phyloP scores from a whole-genome alignment of 139 green algal genomes.

The Chara braunii region DNA sequence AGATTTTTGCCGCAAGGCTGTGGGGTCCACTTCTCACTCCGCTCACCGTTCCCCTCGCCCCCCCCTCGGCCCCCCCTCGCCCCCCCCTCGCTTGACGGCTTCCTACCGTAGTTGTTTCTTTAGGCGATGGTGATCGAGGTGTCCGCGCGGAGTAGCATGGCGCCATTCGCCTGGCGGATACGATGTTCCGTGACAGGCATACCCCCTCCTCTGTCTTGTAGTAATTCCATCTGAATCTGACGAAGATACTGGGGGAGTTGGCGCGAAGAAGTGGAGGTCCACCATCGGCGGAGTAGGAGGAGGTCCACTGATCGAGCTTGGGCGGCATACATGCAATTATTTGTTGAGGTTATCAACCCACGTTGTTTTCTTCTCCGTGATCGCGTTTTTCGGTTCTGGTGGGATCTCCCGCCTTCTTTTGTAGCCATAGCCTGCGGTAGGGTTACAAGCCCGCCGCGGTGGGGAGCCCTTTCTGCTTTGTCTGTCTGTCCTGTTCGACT shows the following conservation, averaged over 20 bases:
- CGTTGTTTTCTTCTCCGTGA: background rate
- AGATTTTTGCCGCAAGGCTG: background rate
- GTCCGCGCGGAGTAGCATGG: background rate
- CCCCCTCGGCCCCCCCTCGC: no score
- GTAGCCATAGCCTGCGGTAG: background rate
- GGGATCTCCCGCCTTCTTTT: background rate
- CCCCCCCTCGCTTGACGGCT: background rate
- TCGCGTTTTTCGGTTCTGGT: background rate
- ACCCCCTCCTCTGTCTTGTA: background rate
- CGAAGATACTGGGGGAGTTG: background rate
- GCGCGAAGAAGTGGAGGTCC: no score
- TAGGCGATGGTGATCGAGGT: background rate
- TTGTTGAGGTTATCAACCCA: background rate
- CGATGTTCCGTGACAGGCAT: background rate
- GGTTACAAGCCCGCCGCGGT: background rate
- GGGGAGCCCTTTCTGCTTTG: no score
- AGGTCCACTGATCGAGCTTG: background rate
- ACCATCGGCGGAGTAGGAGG: background rate
- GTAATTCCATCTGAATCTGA: background rate
- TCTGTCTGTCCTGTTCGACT: no score
- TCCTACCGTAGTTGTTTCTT: background rate
- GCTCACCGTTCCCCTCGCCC: background rate
- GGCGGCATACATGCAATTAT: background rate
- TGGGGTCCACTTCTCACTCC: background rate
- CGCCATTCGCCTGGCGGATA: background rate